Conservation (phyloP, 2,329 filamentous ascomycete genomes). For the Cytospora leucostoma region DNA sequence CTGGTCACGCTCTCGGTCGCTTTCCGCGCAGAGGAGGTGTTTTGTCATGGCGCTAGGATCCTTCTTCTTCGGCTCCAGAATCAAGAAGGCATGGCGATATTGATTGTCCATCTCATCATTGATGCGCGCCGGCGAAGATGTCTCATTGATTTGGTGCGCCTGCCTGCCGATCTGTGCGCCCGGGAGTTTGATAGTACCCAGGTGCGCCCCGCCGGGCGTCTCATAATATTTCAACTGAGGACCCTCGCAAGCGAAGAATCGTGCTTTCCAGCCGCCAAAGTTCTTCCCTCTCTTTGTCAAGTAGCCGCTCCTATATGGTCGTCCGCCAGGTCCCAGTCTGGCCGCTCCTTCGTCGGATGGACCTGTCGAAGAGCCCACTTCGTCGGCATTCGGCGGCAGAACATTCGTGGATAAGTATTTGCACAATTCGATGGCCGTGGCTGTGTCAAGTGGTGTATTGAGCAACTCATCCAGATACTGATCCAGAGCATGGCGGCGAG, state of each 20-base stretch:
- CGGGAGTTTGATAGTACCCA: slow-evolving; percentile 90
- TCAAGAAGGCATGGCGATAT: slow-evolving; percentile 93
- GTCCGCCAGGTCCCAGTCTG: slow-evolving; percentile 61
- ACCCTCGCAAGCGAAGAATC: slow-evolving; percentile 63
- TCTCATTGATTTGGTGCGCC: slow-evolving; percentile 63
- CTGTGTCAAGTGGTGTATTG: slow-evolving; percentile 77
- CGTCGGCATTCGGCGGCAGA: slow-evolving; percentile 62
- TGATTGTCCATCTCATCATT: slow-evolving; percentile 86
- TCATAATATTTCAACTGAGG: slow-evolving; percentile 86
- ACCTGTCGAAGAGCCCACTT: slow-evolving; percentile 43
- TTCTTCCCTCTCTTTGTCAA: slow-evolving; percentile 97
- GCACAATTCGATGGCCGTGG: slow-evolving; percentile 79
- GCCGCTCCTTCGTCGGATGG: slow-evolving; percentile 29
- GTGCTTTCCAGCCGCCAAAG: slow-evolving; percentile 96
- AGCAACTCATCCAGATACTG: slow-evolving; percentile 83
- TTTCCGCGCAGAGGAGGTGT: slow-evolving; percentile 94
- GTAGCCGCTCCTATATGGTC: slow-evolving; percentile 81
- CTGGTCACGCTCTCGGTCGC: slow-evolving; percentile 84
- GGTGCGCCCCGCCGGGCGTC: slow-evolving; percentile 81
- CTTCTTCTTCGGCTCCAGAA: slow-evolving; percentile 94
- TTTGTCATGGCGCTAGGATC: slow-evolving; percentile 85
- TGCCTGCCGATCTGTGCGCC: slow-evolving; percentile 95
- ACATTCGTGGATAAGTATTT: slow-evolving; percentile 76
- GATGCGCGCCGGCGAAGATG: slow-evolving; percentile 58
- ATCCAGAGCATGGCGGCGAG: slow-evolving; percentile 77